A percentile compares a stretch with the other conserved stretches of the same genome.
These are phyloP conservation scores for Suillus variegatus DNA, from an alignment of 768 basidiomycete genomes.

Conservation along the genomic window DNA sequence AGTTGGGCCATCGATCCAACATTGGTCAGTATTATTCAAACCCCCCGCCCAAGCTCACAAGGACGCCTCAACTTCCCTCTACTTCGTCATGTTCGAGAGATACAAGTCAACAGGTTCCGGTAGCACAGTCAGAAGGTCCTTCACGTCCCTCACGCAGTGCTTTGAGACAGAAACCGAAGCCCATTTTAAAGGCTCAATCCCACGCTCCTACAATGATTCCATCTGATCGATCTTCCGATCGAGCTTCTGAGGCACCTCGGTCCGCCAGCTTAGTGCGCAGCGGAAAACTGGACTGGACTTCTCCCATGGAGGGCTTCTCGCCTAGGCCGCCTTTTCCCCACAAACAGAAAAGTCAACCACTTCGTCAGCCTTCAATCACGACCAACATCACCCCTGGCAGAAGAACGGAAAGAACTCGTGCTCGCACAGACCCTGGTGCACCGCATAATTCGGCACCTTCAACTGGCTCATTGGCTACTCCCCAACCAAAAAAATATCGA, in stretches of 20 bases:
- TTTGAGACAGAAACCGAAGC: background rate
- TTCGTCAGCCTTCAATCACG: slow-evolving; percentile 6
- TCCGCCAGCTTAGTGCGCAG: background rate
- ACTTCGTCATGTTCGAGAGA: background rate
- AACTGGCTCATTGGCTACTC: slow-evolving; percentile 10
- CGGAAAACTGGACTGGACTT: background rate
- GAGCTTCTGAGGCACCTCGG: background rate
- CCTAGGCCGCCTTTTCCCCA: background rate
- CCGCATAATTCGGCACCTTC: slow-evolving; percentile 14
- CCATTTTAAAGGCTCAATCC: background rate
- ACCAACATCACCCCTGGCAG: background rate
- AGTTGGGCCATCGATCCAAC: background rate
- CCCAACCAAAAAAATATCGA: slow-evolving; percentile 8
- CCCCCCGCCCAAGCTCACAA: slow-evolving; percentile 7
- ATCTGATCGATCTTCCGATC: background rate
- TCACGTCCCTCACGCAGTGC: background rate
- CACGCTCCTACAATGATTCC: background rate
- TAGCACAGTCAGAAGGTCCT: background rate
- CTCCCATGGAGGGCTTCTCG: background rate
- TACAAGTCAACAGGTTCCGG: background rate
- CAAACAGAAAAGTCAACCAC: slow-evolving; percentile 4
- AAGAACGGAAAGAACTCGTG: slow-evolving; percentile 26
- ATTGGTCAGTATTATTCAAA: background rate
- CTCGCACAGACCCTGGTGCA: slow-evolving; percentile 31
- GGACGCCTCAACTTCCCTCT: background rate